These are phyloP conservation scores for Zea luxurians DNA, from an alignment of 176 grass and related monocot species.

Conservation along the genomic window DNA sequence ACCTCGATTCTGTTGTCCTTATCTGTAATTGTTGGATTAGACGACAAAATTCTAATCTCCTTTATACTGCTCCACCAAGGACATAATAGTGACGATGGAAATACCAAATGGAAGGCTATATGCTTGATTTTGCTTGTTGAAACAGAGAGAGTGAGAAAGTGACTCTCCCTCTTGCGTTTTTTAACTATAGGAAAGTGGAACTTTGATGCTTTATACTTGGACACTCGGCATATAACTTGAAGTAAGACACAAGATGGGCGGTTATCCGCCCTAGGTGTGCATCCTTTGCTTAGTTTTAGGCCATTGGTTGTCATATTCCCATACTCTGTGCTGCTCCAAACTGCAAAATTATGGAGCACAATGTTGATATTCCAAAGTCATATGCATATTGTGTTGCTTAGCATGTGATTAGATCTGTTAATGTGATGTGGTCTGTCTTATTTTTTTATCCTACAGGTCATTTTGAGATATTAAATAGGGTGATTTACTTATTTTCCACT, in stretches of 20 bases:
- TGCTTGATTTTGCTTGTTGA: not conserved
- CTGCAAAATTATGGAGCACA: not conserved
- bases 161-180: not conserved
- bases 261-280: not conserved
- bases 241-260: not conserved
- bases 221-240: not conserved
- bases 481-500: not conserved
- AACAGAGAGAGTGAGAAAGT: not conserved
- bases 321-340: not conserved
- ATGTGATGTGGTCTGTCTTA: not conserved
- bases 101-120: not conserved
- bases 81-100: not conserved
- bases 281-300: not conserved
- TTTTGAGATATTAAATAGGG: constrained; percentile 1
- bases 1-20: constrained; percentile 14
- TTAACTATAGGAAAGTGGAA: not conserved
- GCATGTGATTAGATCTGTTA: not conserved
- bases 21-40: not conserved
- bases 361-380: not conserved
- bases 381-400: not conserved
- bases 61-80: not conserved
- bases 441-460: not conserved
- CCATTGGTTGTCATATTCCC: not conserved
- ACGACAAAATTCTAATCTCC: not conserved
- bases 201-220: not conserved